Evolutionary conservation across 208 protist species (phyloP).

Genomic region (Crithidia acanthocephali): DNA sequence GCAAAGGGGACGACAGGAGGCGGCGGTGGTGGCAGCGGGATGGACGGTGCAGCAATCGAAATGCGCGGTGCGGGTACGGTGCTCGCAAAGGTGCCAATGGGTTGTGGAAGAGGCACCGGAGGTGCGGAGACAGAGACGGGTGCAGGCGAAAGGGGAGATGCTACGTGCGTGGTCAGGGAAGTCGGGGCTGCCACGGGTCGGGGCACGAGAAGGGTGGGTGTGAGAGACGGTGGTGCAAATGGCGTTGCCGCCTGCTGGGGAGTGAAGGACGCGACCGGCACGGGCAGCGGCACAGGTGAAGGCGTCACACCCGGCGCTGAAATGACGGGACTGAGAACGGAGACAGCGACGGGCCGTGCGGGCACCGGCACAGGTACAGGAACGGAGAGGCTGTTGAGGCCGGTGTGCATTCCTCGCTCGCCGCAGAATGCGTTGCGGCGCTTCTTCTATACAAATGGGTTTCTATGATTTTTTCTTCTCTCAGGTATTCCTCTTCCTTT

Average conservation of each 20-base stretch:
- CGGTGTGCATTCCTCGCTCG: conserved; percentile 4
- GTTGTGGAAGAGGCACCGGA: not conserved
- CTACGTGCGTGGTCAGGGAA: not conserved
- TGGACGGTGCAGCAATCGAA: not conserved
- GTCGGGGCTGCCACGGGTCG: not conserved
- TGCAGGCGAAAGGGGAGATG: not conserved
- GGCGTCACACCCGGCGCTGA: not conserved
- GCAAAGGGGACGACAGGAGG: not conserved
- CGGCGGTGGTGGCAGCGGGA: not conserved
- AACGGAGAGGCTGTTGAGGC: not conserved
- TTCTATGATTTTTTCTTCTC: not conserved
- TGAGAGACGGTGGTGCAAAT: not conserved
- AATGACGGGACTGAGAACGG: not conserved
- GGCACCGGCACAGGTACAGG: conserved; percentile 24
- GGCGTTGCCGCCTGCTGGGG: not conserved
- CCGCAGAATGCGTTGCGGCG: conserved; percentile 4
- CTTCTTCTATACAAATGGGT: not conserved
- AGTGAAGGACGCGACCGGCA: not conserved
- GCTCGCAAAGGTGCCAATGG: not conserved
- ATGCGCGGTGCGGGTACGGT: not conserved
- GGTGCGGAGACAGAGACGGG: not conserved
- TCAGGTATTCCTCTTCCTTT: too few relatives aligned
- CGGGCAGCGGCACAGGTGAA: conserved; percentile 16
- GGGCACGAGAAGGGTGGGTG: not conserved
- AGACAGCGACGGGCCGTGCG: not conserved